Evolutionary conservation across 2,329 filamentous ascomycete species (phyloP).

Genomic region (Neoscytalidium dimidiatum): DNA sequence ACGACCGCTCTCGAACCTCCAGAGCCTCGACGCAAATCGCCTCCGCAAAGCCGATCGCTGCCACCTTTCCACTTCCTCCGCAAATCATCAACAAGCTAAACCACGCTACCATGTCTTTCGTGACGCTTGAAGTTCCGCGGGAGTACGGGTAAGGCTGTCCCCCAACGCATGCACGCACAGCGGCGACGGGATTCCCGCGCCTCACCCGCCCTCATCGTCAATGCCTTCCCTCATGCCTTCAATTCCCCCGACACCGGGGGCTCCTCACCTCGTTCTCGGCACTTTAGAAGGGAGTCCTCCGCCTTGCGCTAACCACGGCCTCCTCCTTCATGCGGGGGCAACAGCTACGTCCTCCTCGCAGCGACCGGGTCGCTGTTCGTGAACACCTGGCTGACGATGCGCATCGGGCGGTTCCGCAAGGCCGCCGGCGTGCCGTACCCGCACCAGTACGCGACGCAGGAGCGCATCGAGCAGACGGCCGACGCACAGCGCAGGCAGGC

Average conservation of each 20-base stretch:
- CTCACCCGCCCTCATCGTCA: background rate
- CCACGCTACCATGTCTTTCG: slow-evolving; percentile 1
- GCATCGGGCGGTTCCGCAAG: slow-evolving; percentile 51
- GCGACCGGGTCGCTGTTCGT: slow-evolving; percentile 58
- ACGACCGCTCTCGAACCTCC: background rate
- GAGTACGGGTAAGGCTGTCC: slow-evolving; percentile 34
- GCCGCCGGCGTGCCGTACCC: slow-evolving; percentile 58
- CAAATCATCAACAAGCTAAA: background rate
- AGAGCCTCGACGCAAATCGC: background rate
- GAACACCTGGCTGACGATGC: slow-evolving; percentile 51
- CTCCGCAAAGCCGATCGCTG: background rate
- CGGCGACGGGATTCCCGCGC: background rate
- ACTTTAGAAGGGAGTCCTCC: too few species aligned
- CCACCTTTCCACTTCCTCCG: background rate
- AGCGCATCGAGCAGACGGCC: slow-evolving; percentile 49
- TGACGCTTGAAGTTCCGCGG: slow-evolving; percentile 28
- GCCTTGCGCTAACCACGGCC: background rate
- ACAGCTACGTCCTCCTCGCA: slow-evolving; percentile 58
- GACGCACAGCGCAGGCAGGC: slow-evolving; percentile 43
- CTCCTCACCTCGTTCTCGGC: background rate
- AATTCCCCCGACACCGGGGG: background rate
- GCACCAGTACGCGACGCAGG: slow-evolving; percentile 58
- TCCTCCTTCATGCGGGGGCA: background rate
- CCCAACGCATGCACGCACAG: background rate
- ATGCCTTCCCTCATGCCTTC: background rate